phyloP scores from a whole-genome alignment of 805 yeast genomes.

The Clavispora carvajalis region DNA sequence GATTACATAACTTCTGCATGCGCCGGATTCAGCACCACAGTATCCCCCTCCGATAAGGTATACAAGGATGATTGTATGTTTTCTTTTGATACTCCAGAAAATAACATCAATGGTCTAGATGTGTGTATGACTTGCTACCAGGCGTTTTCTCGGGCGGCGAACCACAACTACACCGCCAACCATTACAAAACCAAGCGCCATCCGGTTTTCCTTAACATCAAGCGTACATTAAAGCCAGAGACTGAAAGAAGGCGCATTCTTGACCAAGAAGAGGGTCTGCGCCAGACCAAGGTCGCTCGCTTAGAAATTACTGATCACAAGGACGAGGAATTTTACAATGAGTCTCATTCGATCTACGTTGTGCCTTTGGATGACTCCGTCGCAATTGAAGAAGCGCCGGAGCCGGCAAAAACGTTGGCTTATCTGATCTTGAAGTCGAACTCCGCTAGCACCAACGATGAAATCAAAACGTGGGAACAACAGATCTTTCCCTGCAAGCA shows the following conservation, averaged over 20 bases:
- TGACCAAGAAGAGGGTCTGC: conserved; percentile 20
- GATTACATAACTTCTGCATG: conserved; percentile 6
- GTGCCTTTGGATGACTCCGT: conserved; percentile 23
- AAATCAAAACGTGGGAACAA: conserved; percentile 87
- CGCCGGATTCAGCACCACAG: conserved; percentile 15
- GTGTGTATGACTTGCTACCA: conserved; percentile 73
- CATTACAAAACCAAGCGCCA: conserved; percentile 56
- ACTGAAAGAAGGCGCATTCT: conserved; percentile 16
- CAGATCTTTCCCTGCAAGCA: conserved; percentile 80
- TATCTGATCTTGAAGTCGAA: conserved; percentile 48
- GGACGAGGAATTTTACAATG: conserved; percentile 60
- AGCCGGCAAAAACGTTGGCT: conserved; percentile 25
- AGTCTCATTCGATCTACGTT: conserved; percentile 37
- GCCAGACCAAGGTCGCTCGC: conserved; percentile 48
- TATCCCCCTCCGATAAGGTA: conserved; percentile 33
- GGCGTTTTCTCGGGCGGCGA: conserved; percentile 49
- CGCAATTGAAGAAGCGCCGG: conserved; percentile 20
- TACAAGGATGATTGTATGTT: conserved; percentile 89
- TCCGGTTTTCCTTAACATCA: conserved; percentile 53
- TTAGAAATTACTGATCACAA: conserved; percentile 59
- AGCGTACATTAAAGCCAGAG: conserved; percentile 44
- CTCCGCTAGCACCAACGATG: conserved; percentile 57
- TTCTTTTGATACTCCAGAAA: conserved; percentile 67
- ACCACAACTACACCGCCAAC: conserved; percentile 45
- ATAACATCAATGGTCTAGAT: conserved; percentile 53